Conservation (phyloP, 208 protist species). For the Crithidia thermophila region DNA sequence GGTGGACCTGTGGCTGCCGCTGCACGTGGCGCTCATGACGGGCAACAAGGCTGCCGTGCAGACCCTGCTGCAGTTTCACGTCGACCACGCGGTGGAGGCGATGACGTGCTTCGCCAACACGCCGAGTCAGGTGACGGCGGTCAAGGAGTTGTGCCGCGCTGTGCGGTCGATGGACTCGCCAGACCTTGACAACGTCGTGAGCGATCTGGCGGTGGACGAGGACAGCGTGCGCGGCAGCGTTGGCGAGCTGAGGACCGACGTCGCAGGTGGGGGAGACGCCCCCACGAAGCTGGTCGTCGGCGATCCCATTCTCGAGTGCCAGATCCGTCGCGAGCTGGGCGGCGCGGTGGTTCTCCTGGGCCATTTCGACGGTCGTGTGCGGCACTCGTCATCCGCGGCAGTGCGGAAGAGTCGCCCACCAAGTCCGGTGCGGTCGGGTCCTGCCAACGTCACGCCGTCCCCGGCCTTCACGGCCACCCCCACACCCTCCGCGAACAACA, state of each 20-base stretch:
- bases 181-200: neutral
- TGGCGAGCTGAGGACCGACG: neutral
- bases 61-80: conserved; percentile 64
- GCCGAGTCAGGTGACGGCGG: neutral
- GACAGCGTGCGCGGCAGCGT: conserved; percentile 2
- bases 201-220: neutral
- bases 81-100: conserved; percentile 44
- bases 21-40: conserved; percentile 66
- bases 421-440: conserved; percentile 9
- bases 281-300: neutral
- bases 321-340: conserved; percentile 55
- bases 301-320: conserved; percentile 33
- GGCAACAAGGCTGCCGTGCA: conserved; percentile 40
- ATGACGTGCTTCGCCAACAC: conserved; percentile 31
- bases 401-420: conserved; percentile 16
- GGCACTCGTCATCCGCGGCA: conserved; percentile 15
- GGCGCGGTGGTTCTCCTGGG: conserved; percentile 53
- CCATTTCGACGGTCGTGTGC: conserved; percentile 34
- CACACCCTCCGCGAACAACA: neutral
- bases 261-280: neutral
- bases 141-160: neutral
- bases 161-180: neutral
- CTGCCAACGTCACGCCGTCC: conserved; percentile 7
- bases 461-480: neutral
- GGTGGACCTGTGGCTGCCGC: conserved; percentile 68